Conservation (phyloP, 2,329 filamentous ascomycete genomes). For the Tolypocladium tropicale region DNA sequence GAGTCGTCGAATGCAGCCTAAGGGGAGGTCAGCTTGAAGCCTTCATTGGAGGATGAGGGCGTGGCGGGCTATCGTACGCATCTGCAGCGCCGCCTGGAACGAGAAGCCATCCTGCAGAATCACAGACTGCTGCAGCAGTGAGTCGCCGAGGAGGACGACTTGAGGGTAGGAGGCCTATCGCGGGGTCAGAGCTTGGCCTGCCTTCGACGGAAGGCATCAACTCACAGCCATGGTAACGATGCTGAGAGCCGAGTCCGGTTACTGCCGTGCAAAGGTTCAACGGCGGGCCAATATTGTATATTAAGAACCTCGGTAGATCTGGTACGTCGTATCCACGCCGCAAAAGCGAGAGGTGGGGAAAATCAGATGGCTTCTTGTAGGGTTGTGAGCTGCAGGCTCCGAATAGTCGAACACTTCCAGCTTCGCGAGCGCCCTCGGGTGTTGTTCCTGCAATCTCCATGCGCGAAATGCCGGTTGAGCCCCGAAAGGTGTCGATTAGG, state of each 20-base stretch:
- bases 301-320: background rate
- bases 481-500: too few relatives aligned
- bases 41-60: background rate
- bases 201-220: background rate
- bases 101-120: conserved; percentile 57
- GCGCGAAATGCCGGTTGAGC: background rate
- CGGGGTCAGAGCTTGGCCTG: background rate
- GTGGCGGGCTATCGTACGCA: conserved; percentile 38
- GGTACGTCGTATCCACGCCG: background rate
- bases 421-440: too few relatives aligned
- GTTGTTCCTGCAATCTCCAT: background rate
- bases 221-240: conserved; percentile 16
- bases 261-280: too few relatives aligned
- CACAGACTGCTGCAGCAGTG: conserved; percentile 63
- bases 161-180: conserved; percentile 53
- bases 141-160: conserved; percentile 82
- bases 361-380: too few relatives aligned
- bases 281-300: background rate
- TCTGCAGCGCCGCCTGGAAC: conserved; percentile 61
- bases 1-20: conserved; percentile 65
- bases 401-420: too few relatives aligned
- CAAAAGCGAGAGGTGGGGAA: background rate
- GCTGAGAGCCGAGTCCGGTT: too few relatives aligned
- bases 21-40: background rate
- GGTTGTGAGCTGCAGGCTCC: too few relatives aligned